Evolutionary conservation across 192 early-diverging fungal species (phyloP).

Genomic region (Neocallimastix lanati): DNA sequence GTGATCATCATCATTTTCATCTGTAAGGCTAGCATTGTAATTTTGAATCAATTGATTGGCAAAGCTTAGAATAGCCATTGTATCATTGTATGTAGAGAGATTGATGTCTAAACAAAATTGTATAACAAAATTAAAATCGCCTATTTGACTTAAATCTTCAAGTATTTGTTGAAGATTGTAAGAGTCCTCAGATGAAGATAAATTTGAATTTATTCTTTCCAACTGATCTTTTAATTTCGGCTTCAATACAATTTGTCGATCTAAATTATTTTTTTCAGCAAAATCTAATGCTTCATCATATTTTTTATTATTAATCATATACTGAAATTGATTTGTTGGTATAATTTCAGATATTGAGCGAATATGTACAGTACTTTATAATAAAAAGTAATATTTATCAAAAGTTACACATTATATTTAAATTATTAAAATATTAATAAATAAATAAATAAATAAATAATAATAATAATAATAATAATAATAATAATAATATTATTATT

Average conservation of each 20-base stretch:
- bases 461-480: too few relatives aligned
- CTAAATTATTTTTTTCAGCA: background rate
- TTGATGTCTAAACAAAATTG: background rate
- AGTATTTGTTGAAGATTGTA: background rate
- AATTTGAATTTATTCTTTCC: background rate
- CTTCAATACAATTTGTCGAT: background rate
- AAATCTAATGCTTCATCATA: background rate
- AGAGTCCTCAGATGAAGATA: background rate
- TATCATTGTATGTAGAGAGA: background rate
- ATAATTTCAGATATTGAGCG: background rate
- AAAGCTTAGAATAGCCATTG: background rate
- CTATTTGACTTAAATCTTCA: background rate
- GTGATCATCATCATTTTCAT: too few relatives aligned
- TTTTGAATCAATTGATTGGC: background rate
- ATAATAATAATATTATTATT: too few relatives aligned
- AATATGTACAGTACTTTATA: background rate
- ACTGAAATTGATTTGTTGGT: background rate
- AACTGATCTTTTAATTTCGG: background rate
- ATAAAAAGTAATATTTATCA: too few relatives aligned
- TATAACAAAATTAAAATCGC: background rate
- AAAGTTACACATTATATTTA: too few relatives aligned
- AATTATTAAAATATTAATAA: too few relatives aligned
- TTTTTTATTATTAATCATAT: background rate
- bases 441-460: too few relatives aligned
- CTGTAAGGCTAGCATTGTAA: background rate